Percentiles rank a stretch among this genome's conserved stretches.
Evolutionary conservation across 2,329 filamentous ascomycete species (phyloP).

Genomic region (Aspergillus thermomutatus): DNA sequence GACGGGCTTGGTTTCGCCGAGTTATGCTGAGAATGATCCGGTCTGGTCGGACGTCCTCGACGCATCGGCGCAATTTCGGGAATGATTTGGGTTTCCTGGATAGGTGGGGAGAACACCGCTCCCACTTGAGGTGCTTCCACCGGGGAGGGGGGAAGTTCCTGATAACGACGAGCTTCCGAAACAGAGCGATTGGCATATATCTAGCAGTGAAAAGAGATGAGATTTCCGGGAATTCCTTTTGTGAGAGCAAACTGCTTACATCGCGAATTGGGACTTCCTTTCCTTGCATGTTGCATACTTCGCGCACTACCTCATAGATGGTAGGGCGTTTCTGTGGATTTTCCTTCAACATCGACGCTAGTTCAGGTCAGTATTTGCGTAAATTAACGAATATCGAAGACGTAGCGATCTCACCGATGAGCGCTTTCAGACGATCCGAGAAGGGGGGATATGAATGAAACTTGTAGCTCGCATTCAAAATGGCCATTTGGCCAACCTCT

Average conservation of each 20-base stretch:
- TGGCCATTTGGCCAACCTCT: slow-evolving; percentile 94
- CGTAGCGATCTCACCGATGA: slow-evolving; percentile 68
- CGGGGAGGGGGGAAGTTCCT: slow-evolving; percentile 57
- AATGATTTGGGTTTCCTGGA: slow-evolving; percentile 67
- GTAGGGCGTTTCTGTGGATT: slow-evolving; percentile 76
- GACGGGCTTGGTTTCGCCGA: slow-evolving; percentile 62
- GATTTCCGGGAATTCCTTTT: not conserved
- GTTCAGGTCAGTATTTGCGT: slow-evolving; percentile 18
- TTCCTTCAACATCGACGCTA: slow-evolving; percentile 83
- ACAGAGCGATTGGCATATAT: slow-evolving; percentile 67
- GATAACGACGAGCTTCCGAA: slow-evolving; percentile 60
- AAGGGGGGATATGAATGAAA: slow-evolving; percentile 86
- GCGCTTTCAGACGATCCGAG: slow-evolving; percentile 80
- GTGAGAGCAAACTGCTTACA: slow-evolving; percentile 51
- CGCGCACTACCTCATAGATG: slow-evolving; percentile 87
- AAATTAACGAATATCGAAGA: not conserved
- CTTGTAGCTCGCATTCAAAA: slow-evolving; percentile 90
- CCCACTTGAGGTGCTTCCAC: slow-evolving; percentile 65
- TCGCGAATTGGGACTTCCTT: slow-evolving; percentile 84
- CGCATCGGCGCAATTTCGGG: slow-evolving; percentile 94
- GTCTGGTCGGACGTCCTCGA: slow-evolving; percentile 68
- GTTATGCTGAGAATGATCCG: slow-evolving; percentile 42
- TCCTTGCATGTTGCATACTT: slow-evolving; percentile 85
- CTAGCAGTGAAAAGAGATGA: slow-evolving; percentile 38
- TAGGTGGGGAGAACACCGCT: slow-evolving; percentile 74